Conservation (phyloP, 2,329 filamentous ascomycete genomes). For the Colletotrichum theobromicola region DNA sequence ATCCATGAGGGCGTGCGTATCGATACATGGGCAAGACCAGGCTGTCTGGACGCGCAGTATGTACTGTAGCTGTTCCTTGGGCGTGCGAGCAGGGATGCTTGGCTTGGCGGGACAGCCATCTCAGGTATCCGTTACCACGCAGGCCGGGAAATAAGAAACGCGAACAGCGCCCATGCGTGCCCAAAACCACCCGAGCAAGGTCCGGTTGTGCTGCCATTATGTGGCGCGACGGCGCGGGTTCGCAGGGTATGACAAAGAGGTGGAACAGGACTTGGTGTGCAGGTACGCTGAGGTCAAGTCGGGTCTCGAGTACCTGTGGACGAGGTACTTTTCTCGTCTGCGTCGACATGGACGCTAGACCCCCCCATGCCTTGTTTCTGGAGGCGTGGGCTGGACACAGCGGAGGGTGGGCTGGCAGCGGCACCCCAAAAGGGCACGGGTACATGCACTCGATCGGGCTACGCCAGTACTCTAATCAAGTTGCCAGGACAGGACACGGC, state of each 20-base stretch:
- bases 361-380: neutral
- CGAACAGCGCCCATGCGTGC: slow-evolving; percentile 16
- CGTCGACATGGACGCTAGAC: neutral
- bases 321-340: neutral
- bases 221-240: neutral
- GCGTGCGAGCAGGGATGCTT: neutral
- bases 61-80: neutral
- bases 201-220: neutral
- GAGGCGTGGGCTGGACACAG: neutral
- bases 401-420: neutral
- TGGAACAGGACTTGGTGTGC: neutral
- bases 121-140: slow-evolving; percentile 8
- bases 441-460: slow-evolving; percentile 9
- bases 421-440: neutral
- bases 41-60: neutral
- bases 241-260: neutral
- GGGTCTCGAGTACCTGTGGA: neutral
- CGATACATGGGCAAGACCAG: slow-evolving; percentile 5
- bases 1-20: slow-evolving; percentile 12
- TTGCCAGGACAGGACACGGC: neutral
- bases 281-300: neutral
- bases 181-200: slow-evolving; percentile 15
- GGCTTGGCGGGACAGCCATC: neutral
- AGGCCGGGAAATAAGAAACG: slow-evolving; percentile 19
- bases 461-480: neutral